A percentile compares a stretch with the other conserved stretches of the same genome.
These are phyloP conservation scores for Phlyctochytrium planicorne DNA, from an alignment of 192 early-diverging fungal species.

Conservation along the genomic window DNA sequence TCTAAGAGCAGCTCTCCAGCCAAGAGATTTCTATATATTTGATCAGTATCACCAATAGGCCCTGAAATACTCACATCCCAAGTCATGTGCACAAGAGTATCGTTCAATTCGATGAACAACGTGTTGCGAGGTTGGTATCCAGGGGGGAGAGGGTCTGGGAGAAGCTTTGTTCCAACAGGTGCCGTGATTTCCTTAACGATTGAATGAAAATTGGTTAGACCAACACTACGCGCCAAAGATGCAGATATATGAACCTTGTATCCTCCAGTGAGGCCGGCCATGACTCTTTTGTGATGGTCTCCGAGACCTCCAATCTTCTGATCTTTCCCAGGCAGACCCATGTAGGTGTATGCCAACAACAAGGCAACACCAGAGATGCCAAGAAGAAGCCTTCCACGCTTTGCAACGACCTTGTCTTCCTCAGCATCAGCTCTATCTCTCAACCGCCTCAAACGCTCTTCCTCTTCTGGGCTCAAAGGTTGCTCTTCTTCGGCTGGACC, in stretches of 20 bases:
- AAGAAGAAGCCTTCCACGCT: slow-evolving; percentile 11
- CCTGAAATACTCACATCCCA: slow-evolving; percentile 72
- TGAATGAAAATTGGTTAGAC: no score
- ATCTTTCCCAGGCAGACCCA: slow-evolving; percentile 35
- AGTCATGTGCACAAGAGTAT: slow-evolving; percentile 87
- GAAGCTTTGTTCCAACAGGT: slow-evolving; percentile 66
- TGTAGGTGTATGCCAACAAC: slow-evolving; percentile 24
- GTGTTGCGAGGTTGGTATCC: slow-evolving; percentile 88
- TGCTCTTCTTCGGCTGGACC: slow-evolving; percentile 20
- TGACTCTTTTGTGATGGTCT: slow-evolving; percentile 34
- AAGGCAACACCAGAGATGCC: slow-evolving; percentile 1
- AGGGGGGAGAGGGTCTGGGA: slow-evolving; percentile 86
- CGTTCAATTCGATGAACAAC: slow-evolving; percentile 91
- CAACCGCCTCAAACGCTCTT: slow-evolving; percentile 34
- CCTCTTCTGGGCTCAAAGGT: slow-evolving; percentile 34
- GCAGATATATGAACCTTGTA: no score
- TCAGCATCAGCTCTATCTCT: slow-evolving; percentile 35
- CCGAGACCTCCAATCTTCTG: slow-evolving; percentile 28
- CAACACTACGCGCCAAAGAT: no score
- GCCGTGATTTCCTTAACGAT: slow-evolving; percentile 22
- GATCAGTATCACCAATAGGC: slow-evolving; percentile 8
- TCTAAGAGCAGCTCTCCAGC: slow-evolving; percentile 95
- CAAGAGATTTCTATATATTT: slow-evolving; percentile 74
- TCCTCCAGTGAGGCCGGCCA: no score
- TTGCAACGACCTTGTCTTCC: slow-evolving; percentile 34